phyloP scores from a whole-genome alignment of 148 eudicot genomes.

The Fagopyrum tataricum region DNA sequence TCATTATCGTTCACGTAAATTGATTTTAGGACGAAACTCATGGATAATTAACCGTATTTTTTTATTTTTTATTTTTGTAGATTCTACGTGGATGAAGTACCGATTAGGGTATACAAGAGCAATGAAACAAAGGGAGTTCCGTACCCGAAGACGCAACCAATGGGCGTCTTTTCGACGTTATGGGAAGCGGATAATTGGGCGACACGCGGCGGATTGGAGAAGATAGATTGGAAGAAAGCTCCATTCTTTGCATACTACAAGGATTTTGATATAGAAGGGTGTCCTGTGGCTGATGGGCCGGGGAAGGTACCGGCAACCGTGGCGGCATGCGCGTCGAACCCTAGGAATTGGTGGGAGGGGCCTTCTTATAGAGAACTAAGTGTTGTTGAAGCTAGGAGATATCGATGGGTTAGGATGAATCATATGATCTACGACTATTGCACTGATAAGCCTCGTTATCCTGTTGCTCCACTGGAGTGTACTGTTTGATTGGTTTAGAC shows the following conservation, averaged over 20 bases:
- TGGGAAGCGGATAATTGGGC: constrained; percentile 37
- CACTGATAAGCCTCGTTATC: constrained; percentile 47
- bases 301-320: constrained; percentile 14
- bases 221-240: constrained; percentile 43
- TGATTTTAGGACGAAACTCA: background rate
- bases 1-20: background rate
- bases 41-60: too few relatives aligned
- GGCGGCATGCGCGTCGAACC: constrained; percentile 32
- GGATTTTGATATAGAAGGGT: constrained; percentile 61
- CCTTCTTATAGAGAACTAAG: constrained; percentile 34
- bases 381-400: constrained; percentile 34
- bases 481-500: background rate
- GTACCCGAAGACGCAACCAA: constrained; percentile 23
- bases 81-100: constrained; percentile 31
- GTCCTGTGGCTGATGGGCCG: constrained; percentile 17
- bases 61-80: background rate
- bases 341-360: constrained; percentile 59
- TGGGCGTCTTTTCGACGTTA: constrained; percentile 24
- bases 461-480: constrained; percentile 54
- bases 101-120: constrained; percentile 31
- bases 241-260: constrained; percentile 58
- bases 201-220: constrained; percentile 29
- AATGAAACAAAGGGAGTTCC: constrained; percentile 14
- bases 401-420: constrained; percentile 56
- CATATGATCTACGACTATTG: constrained; percentile 74